A percentile compares a stretch with the other conserved stretches of the same genome.
Evolutionary conservation across 108 stramenopile genomes (phyloP).

Genomic region (Cylindrotheca closterium): DNA sequence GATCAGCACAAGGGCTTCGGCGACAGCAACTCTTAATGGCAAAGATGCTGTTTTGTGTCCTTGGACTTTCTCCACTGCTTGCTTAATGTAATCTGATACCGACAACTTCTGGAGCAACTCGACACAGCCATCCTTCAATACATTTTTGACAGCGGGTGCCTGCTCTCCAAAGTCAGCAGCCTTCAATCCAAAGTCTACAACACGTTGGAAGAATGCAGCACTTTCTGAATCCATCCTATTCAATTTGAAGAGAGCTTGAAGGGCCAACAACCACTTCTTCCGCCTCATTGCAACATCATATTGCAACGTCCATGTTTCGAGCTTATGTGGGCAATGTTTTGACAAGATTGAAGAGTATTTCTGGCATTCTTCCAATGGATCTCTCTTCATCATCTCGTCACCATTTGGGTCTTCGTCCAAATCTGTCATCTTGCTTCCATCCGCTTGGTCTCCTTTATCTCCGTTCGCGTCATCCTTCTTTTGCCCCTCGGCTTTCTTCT

Average conservation of each 20-base stretch:
- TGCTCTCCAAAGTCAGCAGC: slow-evolving; percentile 16
- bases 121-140: slow-evolving; percentile 50
- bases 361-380: slow-evolving; percentile 80
- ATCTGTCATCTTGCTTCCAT: slow-evolving; percentile 52
- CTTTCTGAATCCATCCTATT: slow-evolving; percentile 38
- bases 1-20: slow-evolving; percentile 55
- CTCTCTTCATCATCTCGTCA: slow-evolving; percentile 69
- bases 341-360: slow-evolving; percentile 76
- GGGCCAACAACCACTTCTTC: slow-evolving; percentile 86
- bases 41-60: slow-evolving; percentile 35
- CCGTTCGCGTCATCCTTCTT: slow-evolving; percentile 32
- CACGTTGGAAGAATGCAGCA: slow-evolving; percentile 54
- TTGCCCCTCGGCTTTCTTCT: slow-evolving; percentile 51
- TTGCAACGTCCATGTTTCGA: slow-evolving; percentile 82
- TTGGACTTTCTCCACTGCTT: slow-evolving; percentile 35
- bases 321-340: slow-evolving; percentile 62
- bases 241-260: slow-evolving; percentile 76
- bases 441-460: slow-evolving; percentile 49
- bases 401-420: slow-evolving; percentile 90
- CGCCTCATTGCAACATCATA: slow-evolving; percentile 92
- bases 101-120: slow-evolving; percentile 44
- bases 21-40: slow-evolving; percentile 54
- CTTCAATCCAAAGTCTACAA: slow-evolving; percentile 65
- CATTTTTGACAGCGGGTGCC: slow-evolving; percentile 35
- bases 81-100: slow-evolving; percentile 48